Evolutionary conservation across 2,329 filamentous ascomycete genomes (phyloP).

Genomic region (Aureobasidium sp.): DNA sequence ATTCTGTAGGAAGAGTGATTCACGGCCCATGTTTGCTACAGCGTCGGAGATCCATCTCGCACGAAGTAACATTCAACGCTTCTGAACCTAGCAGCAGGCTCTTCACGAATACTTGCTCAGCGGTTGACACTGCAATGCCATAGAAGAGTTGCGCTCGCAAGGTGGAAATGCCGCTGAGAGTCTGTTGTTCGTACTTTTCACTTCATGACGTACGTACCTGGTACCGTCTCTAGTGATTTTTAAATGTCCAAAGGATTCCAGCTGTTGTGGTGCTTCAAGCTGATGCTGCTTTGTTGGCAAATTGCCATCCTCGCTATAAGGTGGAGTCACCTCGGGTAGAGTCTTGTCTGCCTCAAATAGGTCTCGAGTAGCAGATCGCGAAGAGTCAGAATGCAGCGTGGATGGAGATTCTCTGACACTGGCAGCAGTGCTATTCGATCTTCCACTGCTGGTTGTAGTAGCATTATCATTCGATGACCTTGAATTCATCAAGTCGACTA

Average conservation of each 20-base stretch:
- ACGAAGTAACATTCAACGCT: too few relatives aligned
- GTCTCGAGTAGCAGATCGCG: not conserved
- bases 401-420: not conserved
- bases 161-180: not conserved
- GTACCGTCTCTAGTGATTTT: conserved; percentile 70
- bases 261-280: conserved; percentile 34
- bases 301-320: conserved; percentile 5
- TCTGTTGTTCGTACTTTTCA: not conserved
- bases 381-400: not conserved
- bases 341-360: not conserved
- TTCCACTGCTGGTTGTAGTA: not conserved
- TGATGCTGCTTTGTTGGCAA: conserved; percentile 31
- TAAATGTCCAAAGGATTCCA: conserved; percentile 69
- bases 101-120: not conserved
- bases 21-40: not conserved
- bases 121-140: not conserved
- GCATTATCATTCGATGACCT: not conserved
- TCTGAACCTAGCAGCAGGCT: not conserved
- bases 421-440: not conserved
- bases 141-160: not conserved
- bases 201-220: not conserved
- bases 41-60: too few relatives aligned
- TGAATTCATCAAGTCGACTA: conserved; percentile 31
- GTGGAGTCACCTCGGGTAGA: not conserved
- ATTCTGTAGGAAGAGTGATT: too few relatives aligned